Base-by-base conservation (phyloP, 768 basidiomycete genomes). In the Tylopilus intermedius region DNA sequence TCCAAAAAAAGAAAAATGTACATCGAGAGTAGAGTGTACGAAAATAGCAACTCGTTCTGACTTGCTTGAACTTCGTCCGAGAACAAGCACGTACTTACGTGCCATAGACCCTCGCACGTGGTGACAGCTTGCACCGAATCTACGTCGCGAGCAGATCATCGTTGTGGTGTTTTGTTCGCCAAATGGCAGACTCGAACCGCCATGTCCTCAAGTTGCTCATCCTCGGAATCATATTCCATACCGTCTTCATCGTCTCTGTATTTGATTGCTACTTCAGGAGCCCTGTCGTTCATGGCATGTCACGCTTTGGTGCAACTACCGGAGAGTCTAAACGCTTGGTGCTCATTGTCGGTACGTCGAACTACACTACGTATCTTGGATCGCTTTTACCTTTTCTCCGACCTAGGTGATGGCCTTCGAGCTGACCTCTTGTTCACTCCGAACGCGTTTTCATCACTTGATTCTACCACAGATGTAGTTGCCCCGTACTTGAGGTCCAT, bases 251-350 rank as follows among this genome's bases (percentile, higher is more conserved):
- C 49, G 78, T 76, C 33, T 82, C 85, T 3, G 81, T 76, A 14
- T 94, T 94, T 69, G 88, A 92, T 70, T 91, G 90, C 68, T 94
- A 93, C 67, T 94, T 94, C 66, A 87, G 81, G 24, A 88, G 83
- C 59, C 86, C 89, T 0, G 87, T 90, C 8, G 87, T 89, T 22
- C 77, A 83, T 73, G 88, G 87, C 46, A 90, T 90, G 86, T 65
- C 73, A 58, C 79, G 75, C 43, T 77, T 80, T 60, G 75, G 75
- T 3, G 63, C 75, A 2, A 67, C 67, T 8, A 56, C 60, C 5
- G 74, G 79, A 32, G 76, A 79, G 52, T 80, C 90, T 9, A 85
- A 87, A 59, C 77, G 90, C 4, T 74, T 93, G 29, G 88, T 90
- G 3, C 77, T 93, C 21, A 85, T 92, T 58, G 81, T 92, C 27